A percentile compares a stretch with the other conserved stretches of the same genome.
phyloP scores from a whole-genome alignment of 2,329 filamentous ascomycete genomes.

The Tolypocladium album region DNA sequence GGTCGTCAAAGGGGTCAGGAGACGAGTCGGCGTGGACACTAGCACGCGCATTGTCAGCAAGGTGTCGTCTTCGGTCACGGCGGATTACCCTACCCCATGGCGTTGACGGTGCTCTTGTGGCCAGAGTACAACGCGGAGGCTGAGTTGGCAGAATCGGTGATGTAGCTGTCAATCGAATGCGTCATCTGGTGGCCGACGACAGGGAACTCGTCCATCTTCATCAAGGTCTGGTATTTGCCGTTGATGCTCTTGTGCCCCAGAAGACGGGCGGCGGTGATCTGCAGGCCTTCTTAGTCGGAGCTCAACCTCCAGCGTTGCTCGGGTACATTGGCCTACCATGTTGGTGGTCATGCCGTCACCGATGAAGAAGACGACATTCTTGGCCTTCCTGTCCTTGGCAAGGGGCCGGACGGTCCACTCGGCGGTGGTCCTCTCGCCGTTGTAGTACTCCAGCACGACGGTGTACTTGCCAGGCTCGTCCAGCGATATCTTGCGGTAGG shows the following conservation, averaged over 20 bases:
- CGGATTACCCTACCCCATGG: slow-evolving; percentile 44
- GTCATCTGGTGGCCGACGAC: slow-evolving; percentile 85
- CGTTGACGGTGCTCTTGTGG: slow-evolving; percentile 76
- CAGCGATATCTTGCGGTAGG: slow-evolving; percentile 64
- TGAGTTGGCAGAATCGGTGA: slow-evolving; percentile 79
- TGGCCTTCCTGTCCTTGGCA: slow-evolving; percentile 59
- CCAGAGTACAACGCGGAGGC: slow-evolving; percentile 73
- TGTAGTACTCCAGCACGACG: slow-evolving; percentile 67
- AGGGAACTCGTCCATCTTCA: slow-evolving; percentile 75
- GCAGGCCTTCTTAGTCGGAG: slow-evolving; percentile 2
- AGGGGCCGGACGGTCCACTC: slow-evolving; percentile 69
- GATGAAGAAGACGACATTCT: slow-evolving; percentile 80
- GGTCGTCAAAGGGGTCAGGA: slow-evolving; percentile 63
- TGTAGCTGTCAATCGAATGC: slow-evolving; percentile 74
- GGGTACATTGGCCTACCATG: slow-evolving; percentile 32
- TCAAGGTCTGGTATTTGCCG: slow-evolving; percentile 65
- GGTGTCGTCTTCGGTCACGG: neutral
- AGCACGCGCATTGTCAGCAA: neutral
- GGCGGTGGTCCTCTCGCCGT: slow-evolving; percentile 58
- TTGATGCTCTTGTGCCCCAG: slow-evolving; percentile 77
- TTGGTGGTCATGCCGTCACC: slow-evolving; percentile 66
- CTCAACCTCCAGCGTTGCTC: neutral
- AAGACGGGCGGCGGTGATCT: slow-evolving; percentile 66
- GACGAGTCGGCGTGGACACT: slow-evolving; percentile 70
- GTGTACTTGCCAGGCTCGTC: slow-evolving; percentile 72